phyloP scores from a whole-genome alignment of 176 grass and related monocot species.

The Phragmites australis region DNA sequence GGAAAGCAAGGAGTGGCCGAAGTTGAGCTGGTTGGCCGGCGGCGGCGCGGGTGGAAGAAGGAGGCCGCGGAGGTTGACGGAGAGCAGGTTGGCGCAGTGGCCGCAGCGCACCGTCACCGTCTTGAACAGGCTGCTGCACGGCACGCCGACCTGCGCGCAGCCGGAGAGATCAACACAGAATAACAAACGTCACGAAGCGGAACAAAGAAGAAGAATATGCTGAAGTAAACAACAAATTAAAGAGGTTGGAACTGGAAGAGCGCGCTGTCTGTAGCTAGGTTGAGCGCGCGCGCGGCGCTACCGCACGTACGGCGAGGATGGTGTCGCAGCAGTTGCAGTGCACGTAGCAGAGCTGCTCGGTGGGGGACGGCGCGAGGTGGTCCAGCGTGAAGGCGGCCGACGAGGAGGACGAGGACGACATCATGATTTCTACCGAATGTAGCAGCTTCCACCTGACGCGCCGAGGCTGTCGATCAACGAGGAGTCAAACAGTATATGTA shows the following conservation, averaged over 20 bases:
- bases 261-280: constrained; percentile 36
- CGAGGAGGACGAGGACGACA: constrained; percentile 71
- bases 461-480: constrained; percentile 13
- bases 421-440: background rate
- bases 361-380: constrained; percentile 78
- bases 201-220: background rate
- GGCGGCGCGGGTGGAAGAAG: constrained; percentile 57
- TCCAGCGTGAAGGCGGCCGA: constrained; percentile 79
- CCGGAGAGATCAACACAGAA: background rate
- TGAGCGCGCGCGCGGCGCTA: constrained; percentile 18
- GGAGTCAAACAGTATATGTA: background rate
- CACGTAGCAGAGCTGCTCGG: constrained; percentile 99
- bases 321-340: constrained; percentile 99
- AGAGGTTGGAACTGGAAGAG: background rate
- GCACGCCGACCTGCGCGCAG: constrained; percentile 73
- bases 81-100: constrained; percentile 93
- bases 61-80: constrained; percentile 84
- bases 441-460: constrained; percentile 17
- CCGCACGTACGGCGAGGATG: constrained; percentile 74
- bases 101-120: constrained; percentile 94
- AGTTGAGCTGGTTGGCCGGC: constrained; percentile 64
- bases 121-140: constrained; percentile 94
- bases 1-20: constrained; percentile 63
- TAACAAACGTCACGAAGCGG: background rate
- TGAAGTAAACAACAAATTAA: background rate